Evolutionary conservation across 345 rosid genomes (phyloP).

Genomic region (Salix udensis): DNA sequence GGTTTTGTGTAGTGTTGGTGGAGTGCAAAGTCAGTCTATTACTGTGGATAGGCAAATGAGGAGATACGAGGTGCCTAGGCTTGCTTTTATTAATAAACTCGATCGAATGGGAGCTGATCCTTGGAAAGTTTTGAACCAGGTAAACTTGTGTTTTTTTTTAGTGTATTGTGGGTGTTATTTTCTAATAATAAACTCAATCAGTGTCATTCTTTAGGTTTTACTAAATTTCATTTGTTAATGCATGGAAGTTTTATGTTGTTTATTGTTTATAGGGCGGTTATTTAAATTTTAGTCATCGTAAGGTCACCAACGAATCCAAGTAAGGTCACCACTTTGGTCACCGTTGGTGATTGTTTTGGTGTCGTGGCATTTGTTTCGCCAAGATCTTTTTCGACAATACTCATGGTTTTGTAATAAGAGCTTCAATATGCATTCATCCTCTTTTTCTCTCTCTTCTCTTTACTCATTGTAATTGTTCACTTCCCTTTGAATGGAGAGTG

Average conservation of each 20-base stretch:
- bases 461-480: too few relatives aligned
- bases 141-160: slow-evolving; percentile 9
- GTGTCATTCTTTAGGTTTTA: neutral
- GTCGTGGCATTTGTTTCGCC: too few relatives aligned
- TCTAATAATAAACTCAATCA: neutral
- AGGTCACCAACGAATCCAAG: too few relatives aligned
- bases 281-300: neutral
- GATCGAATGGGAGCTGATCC: slow-evolving; percentile 99
- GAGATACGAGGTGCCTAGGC: slow-evolving; percentile 89
- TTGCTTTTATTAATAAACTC: slow-evolving; percentile 94
- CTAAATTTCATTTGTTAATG: neutral
- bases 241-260: neutral
- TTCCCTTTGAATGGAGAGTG: too few relatives aligned
- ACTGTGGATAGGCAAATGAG: slow-evolving; percentile 99
- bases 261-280: neutral
- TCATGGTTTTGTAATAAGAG: too few relatives aligned
- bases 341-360: too few relatives aligned
- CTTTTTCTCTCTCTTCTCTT: too few relatives aligned
- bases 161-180: neutral
- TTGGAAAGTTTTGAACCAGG: slow-evolving; percentile 97
- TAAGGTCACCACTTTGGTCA: too few relatives aligned
- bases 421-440: too few relatives aligned
- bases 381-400: too few relatives aligned
- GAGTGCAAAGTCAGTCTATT: slow-evolving; percentile 98
- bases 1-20: slow-evolving; percentile 95